Conservation (phyloP, 345 rosid genomes). For the Hypericum androsaemum region DNA sequence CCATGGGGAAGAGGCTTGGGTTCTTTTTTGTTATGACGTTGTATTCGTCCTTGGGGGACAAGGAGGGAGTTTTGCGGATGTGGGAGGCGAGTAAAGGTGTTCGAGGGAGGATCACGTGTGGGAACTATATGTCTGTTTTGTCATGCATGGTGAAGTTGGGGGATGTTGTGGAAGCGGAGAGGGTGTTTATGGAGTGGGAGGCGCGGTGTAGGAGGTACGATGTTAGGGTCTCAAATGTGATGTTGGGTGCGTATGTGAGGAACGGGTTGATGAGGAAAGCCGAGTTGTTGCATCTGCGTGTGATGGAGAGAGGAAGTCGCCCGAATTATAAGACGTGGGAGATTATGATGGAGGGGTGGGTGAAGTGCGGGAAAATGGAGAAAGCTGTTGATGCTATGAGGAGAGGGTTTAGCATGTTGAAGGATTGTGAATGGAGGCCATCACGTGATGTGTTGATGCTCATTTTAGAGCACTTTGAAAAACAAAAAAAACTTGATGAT, state of each 20-base stretch:
- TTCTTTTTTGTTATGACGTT: slow-evolving; percentile 42
- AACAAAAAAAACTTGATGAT: slow-evolving; percentile 36
- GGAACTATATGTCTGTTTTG: slow-evolving; percentile 42
- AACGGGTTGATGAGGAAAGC: slow-evolving; percentile 34
- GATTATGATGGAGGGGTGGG: slow-evolving; percentile 56
- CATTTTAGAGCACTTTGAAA: slow-evolving; percentile 41
- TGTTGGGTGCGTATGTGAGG: slow-evolving; percentile 44
- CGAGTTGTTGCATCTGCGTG: slow-evolving; percentile 31
- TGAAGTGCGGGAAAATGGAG: slow-evolving; percentile 35
- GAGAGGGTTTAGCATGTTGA: slow-evolving; percentile 31
- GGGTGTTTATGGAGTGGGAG: slow-evolving; percentile 44
- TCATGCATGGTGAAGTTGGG: slow-evolving; percentile 39
- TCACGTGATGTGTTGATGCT: slow-evolving; percentile 28
- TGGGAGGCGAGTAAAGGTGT: slow-evolving; percentile 42
- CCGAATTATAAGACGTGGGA: slow-evolving; percentile 82
- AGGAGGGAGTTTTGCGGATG: slow-evolving; percentile 33
- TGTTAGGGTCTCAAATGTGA: slow-evolving; percentile 47
- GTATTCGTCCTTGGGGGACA: slow-evolving; percentile 32
- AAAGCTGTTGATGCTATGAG: slow-evolving; percentile 48
- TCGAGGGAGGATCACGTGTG: slow-evolving; percentile 39
- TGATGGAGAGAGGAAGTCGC: slow-evolving; percentile 41
- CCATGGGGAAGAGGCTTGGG: slow-evolving; percentile 28
- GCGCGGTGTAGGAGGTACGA: slow-evolving; percentile 32
- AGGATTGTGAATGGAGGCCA: slow-evolving; percentile 47
- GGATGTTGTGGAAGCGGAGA: slow-evolving; percentile 32